Percentiles rank a stretch among this genome's conserved stretches.
phyloP scores from a whole-genome alignment of 371 early-diverging fungal genomes.

The Dichotomocladium elegans region DNA sequence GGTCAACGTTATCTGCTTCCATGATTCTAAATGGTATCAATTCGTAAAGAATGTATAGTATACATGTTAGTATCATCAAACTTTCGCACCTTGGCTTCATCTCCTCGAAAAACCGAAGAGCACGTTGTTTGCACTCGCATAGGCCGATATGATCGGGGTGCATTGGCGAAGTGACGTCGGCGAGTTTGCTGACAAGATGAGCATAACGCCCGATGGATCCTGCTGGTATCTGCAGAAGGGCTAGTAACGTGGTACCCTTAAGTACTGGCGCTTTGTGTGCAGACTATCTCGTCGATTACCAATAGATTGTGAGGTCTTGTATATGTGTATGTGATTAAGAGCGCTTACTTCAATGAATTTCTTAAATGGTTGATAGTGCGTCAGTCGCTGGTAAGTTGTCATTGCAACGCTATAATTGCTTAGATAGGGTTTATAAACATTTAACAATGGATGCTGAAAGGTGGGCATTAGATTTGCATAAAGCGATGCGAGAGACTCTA shows the following conservation, averaged over 20 bases:
- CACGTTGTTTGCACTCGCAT: constrained; percentile 20
- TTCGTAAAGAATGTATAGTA: neutral
- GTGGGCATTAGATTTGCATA: neutral
- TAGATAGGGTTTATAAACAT: constrained; percentile 26
- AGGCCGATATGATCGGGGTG: constrained; percentile 41
- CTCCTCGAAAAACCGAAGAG: constrained; percentile 16
- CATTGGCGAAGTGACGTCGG: constrained; percentile 24
- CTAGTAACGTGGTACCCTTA: constrained; percentile 23
- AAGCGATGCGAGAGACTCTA: neutral
- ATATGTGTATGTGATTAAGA: neutral
- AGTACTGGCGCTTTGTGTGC: constrained; percentile 19
- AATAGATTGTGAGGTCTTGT: too few relatives aligned
- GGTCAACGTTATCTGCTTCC: constrained; percentile 37
- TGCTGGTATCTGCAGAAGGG: constrained; percentile 36
- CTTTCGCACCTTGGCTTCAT: constrained; percentile 27
- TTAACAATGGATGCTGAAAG: constrained; percentile 27
- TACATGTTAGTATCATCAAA: neutral
- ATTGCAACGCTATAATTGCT: constrained; percentile 35
- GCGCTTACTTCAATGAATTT: constrained; percentile 39
- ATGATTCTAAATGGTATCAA: constrained; percentile 14
- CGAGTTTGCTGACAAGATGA: constrained; percentile 22
- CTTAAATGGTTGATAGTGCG: constrained; percentile 37
- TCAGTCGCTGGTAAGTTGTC: constrained; percentile 37
- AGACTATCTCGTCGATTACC: neutral
- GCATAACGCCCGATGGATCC: constrained; percentile 34